Evolutionary conservation across 208 protist species (phyloP).

Genomic region (Willaertia magna): DNA sequence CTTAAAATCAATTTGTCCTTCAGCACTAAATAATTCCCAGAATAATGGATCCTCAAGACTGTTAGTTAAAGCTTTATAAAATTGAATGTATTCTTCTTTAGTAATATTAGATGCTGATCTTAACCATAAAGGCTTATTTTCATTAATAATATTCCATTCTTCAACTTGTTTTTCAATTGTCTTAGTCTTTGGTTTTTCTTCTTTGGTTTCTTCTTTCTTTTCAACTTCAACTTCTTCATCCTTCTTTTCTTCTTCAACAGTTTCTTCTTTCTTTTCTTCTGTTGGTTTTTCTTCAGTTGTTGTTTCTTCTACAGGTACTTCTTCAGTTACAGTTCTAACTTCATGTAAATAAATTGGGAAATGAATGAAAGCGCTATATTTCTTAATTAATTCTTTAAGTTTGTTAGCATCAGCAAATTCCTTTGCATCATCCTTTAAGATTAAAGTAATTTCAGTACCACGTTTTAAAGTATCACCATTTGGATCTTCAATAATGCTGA

Average conservation of each 20-base stretch:
- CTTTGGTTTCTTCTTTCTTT: conserved; percentile 35
- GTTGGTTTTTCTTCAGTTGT: conserved; percentile 27
- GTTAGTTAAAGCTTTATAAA: conserved; percentile 93
- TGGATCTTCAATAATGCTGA: conserved; percentile 80
- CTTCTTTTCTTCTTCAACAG: conserved; percentile 23
- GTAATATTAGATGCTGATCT: conserved; percentile 75
- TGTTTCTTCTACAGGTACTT: conserved; percentile 32
- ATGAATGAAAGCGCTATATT: conserved; percentile 98
- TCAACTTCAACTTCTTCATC: conserved; percentile 41
- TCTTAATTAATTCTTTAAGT: conserved; percentile 79
- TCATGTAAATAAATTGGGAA: conserved; percentile 95
- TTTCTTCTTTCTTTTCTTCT: conserved; percentile 19
- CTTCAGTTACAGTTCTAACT: conserved; percentile 24
- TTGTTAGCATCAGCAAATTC: conserved; percentile 82
- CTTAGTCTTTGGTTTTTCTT: conserved; percentile 39
- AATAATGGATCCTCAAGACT: conserved; percentile 82
- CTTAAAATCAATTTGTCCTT: conserved; percentile 92
- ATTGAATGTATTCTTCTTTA: conserved; percentile 95
- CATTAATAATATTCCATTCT: conserved; percentile 88
- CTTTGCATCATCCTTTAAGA: conserved; percentile 86
- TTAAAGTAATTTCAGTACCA: conserved; percentile 88
- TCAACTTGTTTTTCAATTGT: conserved; percentile 46
- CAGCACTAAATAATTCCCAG: conserved; percentile 90
- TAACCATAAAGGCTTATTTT: conserved; percentile 97
- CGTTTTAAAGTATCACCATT: conserved; percentile 84